A percentile compares a stretch with the other conserved stretches of the same genome.
Conservation (phyloP, 228 moss, liverwort and hornwort species). For the Sphagnum magellanicum region DNA sequence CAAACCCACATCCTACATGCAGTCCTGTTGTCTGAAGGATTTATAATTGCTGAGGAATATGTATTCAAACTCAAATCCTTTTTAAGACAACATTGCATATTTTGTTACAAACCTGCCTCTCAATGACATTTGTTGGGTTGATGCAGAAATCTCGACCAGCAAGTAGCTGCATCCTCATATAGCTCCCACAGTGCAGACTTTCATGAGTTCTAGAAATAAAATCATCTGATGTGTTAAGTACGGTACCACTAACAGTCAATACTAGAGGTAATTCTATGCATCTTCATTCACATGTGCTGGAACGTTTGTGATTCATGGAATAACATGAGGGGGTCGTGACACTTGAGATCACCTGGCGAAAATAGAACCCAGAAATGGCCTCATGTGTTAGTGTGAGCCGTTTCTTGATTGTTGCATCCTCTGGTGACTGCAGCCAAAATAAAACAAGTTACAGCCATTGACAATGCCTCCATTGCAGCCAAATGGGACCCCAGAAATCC, state of each 20-base stretch:
- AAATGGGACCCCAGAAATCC: neutral
- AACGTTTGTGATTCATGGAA: no score
- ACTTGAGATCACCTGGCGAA: slow-evolving; percentile 42
- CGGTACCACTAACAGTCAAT: no score
- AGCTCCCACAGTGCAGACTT: neutral
- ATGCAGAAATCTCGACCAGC: slow-evolving; percentile 85
- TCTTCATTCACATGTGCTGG: no score
- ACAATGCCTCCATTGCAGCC: neutral
- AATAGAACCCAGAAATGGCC: slow-evolving; percentile 82
- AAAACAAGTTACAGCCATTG: neutral
- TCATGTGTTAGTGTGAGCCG: slow-evolving; percentile 60
- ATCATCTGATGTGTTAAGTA: neutral
- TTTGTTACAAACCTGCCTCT: slow-evolving; percentile 50
- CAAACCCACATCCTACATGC: no score
- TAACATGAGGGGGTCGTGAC: no score
- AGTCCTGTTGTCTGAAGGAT: no score
- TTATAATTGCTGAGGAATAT: no score
- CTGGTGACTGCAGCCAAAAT: slow-evolving; percentile 25
- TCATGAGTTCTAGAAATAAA: neutral
- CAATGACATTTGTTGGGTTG: slow-evolving; percentile 68
- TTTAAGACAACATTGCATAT: neutral
- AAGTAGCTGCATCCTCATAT: slow-evolving; percentile 47
- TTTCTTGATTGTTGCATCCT: slow-evolving; percentile 62
- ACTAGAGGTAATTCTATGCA: no score
- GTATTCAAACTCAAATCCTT: no score